Percentiles rank a stretch among this genome's conserved stretches.
Conservation (phyloP, 2,329 filamentous ascomycete species). For the Nemania sp. region DNA sequence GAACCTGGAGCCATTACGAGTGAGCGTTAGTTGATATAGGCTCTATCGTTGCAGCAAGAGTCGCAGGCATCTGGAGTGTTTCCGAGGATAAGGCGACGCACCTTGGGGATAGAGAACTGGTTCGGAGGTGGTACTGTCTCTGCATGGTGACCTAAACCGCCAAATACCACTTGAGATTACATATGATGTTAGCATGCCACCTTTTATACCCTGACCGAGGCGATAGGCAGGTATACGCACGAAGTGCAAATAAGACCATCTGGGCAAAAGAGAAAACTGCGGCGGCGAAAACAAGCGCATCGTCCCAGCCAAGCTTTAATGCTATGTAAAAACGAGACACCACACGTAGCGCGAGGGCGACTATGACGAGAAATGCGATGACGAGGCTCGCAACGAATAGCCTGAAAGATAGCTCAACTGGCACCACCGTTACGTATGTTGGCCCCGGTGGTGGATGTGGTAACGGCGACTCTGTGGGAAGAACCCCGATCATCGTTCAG, state of each 20-base stretch:
- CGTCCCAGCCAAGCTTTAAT: constrained; percentile 29
- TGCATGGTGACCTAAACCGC: constrained; percentile 29
- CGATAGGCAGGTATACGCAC: constrained; percentile 17
- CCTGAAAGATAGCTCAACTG: constrained; percentile 23
- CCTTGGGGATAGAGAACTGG: constrained; percentile 31
- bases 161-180: constrained; percentile 24
- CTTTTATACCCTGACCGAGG: background rate
- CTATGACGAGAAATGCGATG: constrained; percentile 21
- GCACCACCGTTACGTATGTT: constrained; percentile 22
- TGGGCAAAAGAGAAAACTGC: constrained; percentile 23
- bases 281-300: constrained; percentile 25
- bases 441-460: constrained; percentile 24
- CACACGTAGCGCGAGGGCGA: constrained; percentile 24
- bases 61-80: background rate
- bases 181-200: constrained; percentile 5
- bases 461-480: constrained; percentile 23
- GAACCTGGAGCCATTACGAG: constrained; percentile 17
- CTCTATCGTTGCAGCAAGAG: background rate
- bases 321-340: constrained; percentile 26
- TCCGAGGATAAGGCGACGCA: constrained; percentile 6
- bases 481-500: constrained; percentile 13
- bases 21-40: background rate
- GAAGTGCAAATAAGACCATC: constrained; percentile 25
- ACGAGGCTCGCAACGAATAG: constrained; percentile 25
- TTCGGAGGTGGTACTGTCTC: constrained; percentile 25